Evolutionary conservation across 2,329 filamentous ascomycete genomes (phyloP).

Genomic region (Aspergillus nomiae): DNA sequence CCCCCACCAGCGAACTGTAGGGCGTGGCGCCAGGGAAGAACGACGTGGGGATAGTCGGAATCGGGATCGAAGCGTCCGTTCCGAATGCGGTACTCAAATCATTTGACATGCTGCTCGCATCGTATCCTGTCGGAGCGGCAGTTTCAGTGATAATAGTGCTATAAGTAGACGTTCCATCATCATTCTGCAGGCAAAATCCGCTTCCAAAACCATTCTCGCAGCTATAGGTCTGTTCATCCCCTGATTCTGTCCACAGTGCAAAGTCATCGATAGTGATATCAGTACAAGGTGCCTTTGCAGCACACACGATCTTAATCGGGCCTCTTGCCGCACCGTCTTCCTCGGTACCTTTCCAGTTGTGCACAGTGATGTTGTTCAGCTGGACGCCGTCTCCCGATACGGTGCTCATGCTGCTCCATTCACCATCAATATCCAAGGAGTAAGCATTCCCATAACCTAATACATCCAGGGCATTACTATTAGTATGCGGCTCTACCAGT

Average conservation of each 20-base stretch:
- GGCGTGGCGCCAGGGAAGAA: conserved; percentile 37
- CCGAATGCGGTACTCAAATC: conserved; percentile 29
- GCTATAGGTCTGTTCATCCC: conserved; percentile 35
- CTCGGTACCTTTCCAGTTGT: conserved; percentile 60
- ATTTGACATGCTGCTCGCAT: conserved; percentile 23
- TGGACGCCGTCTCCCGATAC: conserved; percentile 54
- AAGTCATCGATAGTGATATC: conserved; percentile 55
- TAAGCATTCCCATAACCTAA: conserved; percentile 60
- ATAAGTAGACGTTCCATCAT: conserved; percentile 22
- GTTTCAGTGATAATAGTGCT: conserved; percentile 26
- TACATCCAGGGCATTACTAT: not conserved
- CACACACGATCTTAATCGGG: conserved; percentile 57
- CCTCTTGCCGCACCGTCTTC: conserved; percentile 56
- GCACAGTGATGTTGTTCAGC: conserved; percentile 56
- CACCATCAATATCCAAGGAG: conserved; percentile 57
- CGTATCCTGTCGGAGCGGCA: conserved; percentile 27
- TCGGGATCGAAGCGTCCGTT: conserved; percentile 24
- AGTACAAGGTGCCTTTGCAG: conserved; percentile 54
- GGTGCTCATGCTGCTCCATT: conserved; percentile 50
- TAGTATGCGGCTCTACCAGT: not conserved
- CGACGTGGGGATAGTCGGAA: conserved; percentile 21
- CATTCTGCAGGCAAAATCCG: conserved; percentile 49
- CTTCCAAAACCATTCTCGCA: conserved; percentile 54
- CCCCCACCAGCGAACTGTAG: conserved; percentile 26
- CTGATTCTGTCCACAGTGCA: conserved; percentile 46